Base-by-base conservation (phyloP, 345 rosid species). In the Microthlaspi erraticum region DNA sequence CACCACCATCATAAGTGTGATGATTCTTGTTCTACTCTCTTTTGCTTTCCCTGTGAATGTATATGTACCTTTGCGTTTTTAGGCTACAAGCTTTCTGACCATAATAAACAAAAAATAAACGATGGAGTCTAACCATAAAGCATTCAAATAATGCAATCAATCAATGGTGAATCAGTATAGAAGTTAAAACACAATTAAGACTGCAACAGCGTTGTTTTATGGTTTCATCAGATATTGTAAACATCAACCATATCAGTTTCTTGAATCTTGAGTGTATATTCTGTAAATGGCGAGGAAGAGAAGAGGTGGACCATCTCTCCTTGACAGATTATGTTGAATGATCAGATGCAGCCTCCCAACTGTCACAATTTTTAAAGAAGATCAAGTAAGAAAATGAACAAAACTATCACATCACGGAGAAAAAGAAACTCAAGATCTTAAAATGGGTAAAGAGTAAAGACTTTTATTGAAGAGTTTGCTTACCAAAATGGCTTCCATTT, bases 401-500 rank as follows among this genome's bases (percentile, higher is more conserved):
- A 14, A 2, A 13, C 4, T 9, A 72, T 20, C 46, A 34, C 31
- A 44, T 26, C 38, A 16, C 2, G 12, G 10, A 17, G 20, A 37
- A 32, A 23, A 23, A 23, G 57, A 36, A 58, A 37, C 52, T 18
- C 1, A 31, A 44, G 5, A n/a, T 10, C n/a, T 8, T 10, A 10
- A 50, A 52, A 39, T 1, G 34, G 0, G 18, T 9, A 52, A 29
- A 29, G 16, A 60, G 34, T n/a, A n/a, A n/a, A n/a, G n/a, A n/a
- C n/a, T n/a, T n/a, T n/a, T n/a, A n/a, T n/a, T n/a, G n/a, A n/a
- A n/a, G n/a, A n/a, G 23, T 37, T 37, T 20, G 79, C 84, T 50
- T 66, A 93, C 98, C 94, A 89, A 67, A 66, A 91, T 87, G 12
- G 96, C 86, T 53, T 89, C 93, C 32, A 89, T 93, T 82, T 93